phyloP scores from a whole-genome alignment of 495 filamentous ascomycete species.

The Polyplosphaeria fusca region DNA sequence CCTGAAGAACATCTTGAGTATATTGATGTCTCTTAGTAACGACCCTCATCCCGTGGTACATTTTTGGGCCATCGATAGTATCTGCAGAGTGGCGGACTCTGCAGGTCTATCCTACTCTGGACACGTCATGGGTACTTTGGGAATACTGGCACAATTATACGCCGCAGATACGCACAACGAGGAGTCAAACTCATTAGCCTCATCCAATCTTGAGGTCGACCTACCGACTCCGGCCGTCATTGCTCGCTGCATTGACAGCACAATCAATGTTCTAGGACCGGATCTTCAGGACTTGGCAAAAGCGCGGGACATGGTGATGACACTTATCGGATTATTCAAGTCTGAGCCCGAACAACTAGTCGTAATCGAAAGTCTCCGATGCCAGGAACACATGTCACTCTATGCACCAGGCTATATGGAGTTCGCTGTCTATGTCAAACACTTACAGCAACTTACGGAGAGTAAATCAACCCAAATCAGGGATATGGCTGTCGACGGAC shows the following conservation, averaged over 20 bases:
- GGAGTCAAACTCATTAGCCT: constrained; percentile 70
- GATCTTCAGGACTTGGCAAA: constrained; percentile 94
- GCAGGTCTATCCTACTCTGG: constrained; percentile 88
- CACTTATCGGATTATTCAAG: constrained; percentile 77
- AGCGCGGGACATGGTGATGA: constrained; percentile 84
- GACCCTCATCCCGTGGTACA: constrained; percentile 97
- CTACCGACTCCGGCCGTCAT: constrained; percentile 77
- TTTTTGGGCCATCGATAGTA: constrained; percentile 87
- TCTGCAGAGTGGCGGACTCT: constrained; percentile 85
- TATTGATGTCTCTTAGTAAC: constrained; percentile 91
- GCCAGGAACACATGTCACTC: constrained; percentile 85
- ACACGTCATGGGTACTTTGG: constrained; percentile 84
- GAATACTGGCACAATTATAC: constrained; percentile 90
- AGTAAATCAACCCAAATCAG: constrained; percentile 64
- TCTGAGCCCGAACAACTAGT: constrained; percentile 71
- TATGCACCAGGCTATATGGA: constrained; percentile 87
- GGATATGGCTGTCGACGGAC: constrained; percentile 78
- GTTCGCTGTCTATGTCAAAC: constrained; percentile 75
- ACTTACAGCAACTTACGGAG: constrained; percentile 71
- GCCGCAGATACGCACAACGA: constrained; percentile 85
- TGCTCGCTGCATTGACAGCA: constrained; percentile 83
- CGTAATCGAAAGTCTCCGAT: constrained; percentile 72
- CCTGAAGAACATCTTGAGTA: constrained; percentile 89
- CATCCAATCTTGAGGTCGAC: constrained; percentile 85
- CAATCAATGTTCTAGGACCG: constrained; percentile 93